Conservation (phyloP, 2,329 filamentous ascomycete genomes). For the Colletotrichum cuscutae region DNA sequence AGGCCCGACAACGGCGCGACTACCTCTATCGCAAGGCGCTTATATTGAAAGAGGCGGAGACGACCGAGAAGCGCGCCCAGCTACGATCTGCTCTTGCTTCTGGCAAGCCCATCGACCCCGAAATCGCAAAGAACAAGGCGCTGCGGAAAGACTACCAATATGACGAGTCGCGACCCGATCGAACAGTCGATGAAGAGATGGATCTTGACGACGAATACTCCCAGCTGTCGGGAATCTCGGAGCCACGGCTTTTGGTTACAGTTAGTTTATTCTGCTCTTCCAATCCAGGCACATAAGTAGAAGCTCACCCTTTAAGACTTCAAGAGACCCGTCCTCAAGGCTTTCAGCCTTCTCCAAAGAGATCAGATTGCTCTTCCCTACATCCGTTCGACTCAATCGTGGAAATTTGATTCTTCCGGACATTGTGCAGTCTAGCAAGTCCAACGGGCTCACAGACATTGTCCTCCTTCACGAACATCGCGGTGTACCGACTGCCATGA, state of each 20-base stretch:
- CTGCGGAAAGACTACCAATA: conserved; percentile 92
- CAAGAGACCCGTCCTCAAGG: conserved; percentile 85
- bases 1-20: conserved; percentile 54
- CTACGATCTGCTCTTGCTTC: conserved; percentile 87
- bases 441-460: conserved; percentile 84
- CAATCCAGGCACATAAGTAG: too few relatives aligned
- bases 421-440: conserved; percentile 83
- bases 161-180: conserved; percentile 82
- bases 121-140: conserved; percentile 86
- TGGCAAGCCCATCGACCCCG: conserved; percentile 84
- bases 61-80: conserved; percentile 89
- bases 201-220: conserved; percentile 91
- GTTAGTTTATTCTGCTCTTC: too few relatives aligned
- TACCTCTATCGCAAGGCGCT: conserved; percentile 91
- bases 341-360: conserved; percentile 94
- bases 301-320: conserved; percentile 65
- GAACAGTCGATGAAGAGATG: conserved; percentile 73
- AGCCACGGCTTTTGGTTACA: conserved; percentile 60
- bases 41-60: conserved; percentile 89
- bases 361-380: conserved; percentile 80
- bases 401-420: conserved; percentile 91
- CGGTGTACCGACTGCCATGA: conserved; percentile 90
- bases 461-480: conserved; percentile 92
- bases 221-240: conserved; percentile 88
- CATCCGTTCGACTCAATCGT: conserved; percentile 87